phyloP scores from a whole-genome alignment of 169 alveolate species.

The Plasmodium chabaudi region DNA sequence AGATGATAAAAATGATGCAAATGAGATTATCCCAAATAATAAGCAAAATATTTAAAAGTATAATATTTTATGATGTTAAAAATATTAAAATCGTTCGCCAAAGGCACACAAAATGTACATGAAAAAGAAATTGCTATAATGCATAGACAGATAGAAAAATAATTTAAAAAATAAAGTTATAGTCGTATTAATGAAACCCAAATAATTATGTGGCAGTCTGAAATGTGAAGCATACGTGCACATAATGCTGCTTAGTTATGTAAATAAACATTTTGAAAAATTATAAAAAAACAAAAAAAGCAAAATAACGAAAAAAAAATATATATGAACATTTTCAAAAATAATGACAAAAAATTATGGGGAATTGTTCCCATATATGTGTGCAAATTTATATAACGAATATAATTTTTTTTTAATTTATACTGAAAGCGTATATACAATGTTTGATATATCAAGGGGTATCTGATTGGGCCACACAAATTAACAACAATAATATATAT shows the following conservation, averaged over 20 bases:
- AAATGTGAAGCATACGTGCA: not conserved
- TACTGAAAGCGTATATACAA: too few relatives aligned
- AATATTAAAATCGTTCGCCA: not conserved
- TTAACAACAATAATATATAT: too few relatives aligned
- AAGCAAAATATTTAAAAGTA: not conserved
- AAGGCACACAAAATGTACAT: not conserved
- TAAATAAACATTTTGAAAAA: not conserved
- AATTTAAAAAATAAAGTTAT: too few relatives aligned
- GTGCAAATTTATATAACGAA: too few relatives aligned
- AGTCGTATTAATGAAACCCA: too few relatives aligned
- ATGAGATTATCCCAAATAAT: not conserved
- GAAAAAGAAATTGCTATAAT: not conserved
- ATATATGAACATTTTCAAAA: not conserved
- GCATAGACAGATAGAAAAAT: too few relatives aligned
- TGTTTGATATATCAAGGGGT: too few relatives aligned
- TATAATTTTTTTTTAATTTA: too few relatives aligned
- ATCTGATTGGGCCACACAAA: too few relatives aligned
- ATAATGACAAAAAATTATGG: not conserved
- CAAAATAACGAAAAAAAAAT: not conserved
- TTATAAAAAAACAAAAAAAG: not conserved
- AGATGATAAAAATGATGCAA: not conserved
- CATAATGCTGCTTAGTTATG: not conserved
- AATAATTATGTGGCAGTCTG: too few relatives aligned
- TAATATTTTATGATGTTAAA: not conserved
- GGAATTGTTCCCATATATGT: too few relatives aligned